A percentile compares a stretch with the other conserved stretches of the same genome.
Conservation (phyloP, 225 moss, liverwort and hornwort genomes). For the Polytrichum commune region DNA sequence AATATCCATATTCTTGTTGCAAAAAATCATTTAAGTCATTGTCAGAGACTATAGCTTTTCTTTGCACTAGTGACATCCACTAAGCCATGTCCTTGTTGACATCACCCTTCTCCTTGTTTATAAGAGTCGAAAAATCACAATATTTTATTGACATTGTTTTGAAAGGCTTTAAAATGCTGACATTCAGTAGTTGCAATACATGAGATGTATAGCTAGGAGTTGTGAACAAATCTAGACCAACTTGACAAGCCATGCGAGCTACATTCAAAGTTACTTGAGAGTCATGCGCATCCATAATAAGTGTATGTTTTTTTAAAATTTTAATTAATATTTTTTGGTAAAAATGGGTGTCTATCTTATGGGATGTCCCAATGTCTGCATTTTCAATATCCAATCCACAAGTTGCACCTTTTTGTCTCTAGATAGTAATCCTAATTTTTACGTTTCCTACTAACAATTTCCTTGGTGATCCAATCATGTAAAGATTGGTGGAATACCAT, state of each 20-base stretch:
- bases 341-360: constrained; percentile 3
- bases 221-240: neutral
- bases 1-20: neutral
- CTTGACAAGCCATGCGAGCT: neutral
- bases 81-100: neutral
- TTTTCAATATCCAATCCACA: too few relatives aligned
- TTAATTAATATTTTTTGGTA: too few relatives aligned
- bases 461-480: too few relatives aligned
- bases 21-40: neutral
- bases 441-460: too few relatives aligned
- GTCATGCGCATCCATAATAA: neutral
- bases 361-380: too few relatives aligned
- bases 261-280: neutral
- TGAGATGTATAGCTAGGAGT: neutral
- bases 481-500: too few relatives aligned
- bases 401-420: too few relatives aligned
- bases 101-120: neutral
- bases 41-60: too few relatives aligned
- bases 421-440: too few relatives aligned
- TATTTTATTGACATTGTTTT: neutral
- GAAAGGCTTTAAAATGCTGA: neutral
- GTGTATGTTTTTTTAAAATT: too few relatives aligned
- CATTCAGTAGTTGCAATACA: neutral
- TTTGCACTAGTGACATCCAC: neutral
- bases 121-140: neutral